A percentile compares a stretch with the other conserved stretches of the same genome.
These are phyloP conservation scores for Mucor plumbeus DNA, from an alignment of 371 early-diverging fungal species.

Conservation along the genomic window DNA sequence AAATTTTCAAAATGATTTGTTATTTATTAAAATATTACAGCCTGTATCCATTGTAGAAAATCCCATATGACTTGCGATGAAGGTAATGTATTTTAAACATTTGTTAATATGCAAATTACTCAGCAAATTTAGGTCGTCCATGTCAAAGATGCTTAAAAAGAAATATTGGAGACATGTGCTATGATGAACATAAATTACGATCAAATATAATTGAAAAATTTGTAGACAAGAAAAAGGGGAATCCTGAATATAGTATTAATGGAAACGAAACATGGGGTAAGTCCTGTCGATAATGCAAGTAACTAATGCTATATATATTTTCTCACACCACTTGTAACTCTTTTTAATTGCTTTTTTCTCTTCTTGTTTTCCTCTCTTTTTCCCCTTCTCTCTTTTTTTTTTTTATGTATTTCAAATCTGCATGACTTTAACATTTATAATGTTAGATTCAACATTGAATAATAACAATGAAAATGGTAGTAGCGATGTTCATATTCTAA, in stretches of 20 bases:
- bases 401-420: not conserved
- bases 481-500: constrained; percentile 18
- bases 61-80: constrained; percentile 79
- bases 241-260: not conserved
- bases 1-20: not conserved
- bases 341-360: not conserved
- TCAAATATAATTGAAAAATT: not conserved
- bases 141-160: constrained; percentile 88
- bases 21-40: constrained; percentile 32
- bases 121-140: constrained; percentile 61
- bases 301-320: not conserved
- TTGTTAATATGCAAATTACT: not conserved
- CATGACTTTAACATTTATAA: not conserved
- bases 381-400: not conserved
- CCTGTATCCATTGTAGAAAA: constrained; percentile 77
- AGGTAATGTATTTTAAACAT: constrained; percentile 40
- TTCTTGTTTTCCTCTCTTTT: not conserved
- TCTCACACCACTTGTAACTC: not conserved
- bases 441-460: constrained; percentile 1
- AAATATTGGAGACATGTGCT: constrained; percentile 45
- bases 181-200: constrained; percentile 9
- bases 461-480: constrained; percentile 9
- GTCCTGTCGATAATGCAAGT: not conserved
- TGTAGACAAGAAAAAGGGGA: constrained; percentile 10
- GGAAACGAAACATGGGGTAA: not conserved